Evolutionary conservation across 495 filamentous ascomycete genomes (phyloP), one percentile per base, ranked within the genome.

Genomic region (Lineolata rhizophorae): DNA sequence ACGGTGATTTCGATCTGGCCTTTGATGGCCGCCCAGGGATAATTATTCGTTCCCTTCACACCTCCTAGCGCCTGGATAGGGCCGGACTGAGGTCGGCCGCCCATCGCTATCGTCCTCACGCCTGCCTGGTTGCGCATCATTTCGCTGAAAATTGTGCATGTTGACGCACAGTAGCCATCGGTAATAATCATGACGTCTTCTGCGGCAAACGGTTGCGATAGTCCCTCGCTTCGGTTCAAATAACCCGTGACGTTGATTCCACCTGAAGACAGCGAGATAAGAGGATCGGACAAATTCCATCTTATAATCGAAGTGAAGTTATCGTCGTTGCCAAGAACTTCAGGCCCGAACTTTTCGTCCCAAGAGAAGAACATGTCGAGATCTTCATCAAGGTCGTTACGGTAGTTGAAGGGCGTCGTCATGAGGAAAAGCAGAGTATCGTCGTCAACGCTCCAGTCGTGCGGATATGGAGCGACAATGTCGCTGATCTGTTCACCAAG

Each of bases 21-120:
- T 18, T 45, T 35, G 31, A 48, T 42, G 30, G 6, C n/a, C 6
- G 6, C 22, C 4, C 29, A 11, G 18, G 35, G 20, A 4, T 44
- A 39, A 2, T 43, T n/a, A n/a, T 45, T 48, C 14, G 31, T 32
- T 11, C 72, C 70, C 44, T 71, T 70, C 0, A 64, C 59, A 13
- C 63, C 63, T 5, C 70, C 71, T 6, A 73, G 56, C 11, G 58
- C 65, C 51, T 76, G 71, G 51, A 78, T 78, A 3, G 60, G 55
- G n/a, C 50, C 52, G 3, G 50, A 40, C 32, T 53, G 48, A 5
- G 68, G 64, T 13, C 71, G 60, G 10, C 72, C 72, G 12, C 72
- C 72, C 20, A 75, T 50, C 2, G 60, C 61, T 28, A 76, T 60
- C 17, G 62, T 64, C 41, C 64, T 64, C 1, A 78, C 63, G 18